Evolutionary conservation across 1,139 yeast genomes (phyloP).

Genomic region (Hemisphaericaspora subhashii): DNA sequence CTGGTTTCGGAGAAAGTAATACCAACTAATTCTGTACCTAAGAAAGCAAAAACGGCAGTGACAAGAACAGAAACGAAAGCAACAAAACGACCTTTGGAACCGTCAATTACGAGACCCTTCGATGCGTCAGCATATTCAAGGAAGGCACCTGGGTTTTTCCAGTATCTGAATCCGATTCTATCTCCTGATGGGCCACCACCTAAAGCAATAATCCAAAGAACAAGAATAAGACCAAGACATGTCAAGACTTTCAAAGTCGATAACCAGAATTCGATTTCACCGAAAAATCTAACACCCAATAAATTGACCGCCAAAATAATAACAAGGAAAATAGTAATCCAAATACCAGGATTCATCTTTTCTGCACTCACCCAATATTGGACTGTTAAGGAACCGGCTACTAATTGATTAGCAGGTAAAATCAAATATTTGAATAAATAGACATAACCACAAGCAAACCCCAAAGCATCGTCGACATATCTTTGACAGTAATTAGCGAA

Average conservation of each 20-base stretch:
- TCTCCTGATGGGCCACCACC: constrained; percentile 64
- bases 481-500: constrained; percentile 70
- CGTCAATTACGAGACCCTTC: constrained; percentile 23
- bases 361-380: constrained; percentile 59
- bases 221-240: constrained; percentile 52
- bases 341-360: constrained; percentile 53
- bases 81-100: constrained; percentile 49
- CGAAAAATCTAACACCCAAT: constrained; percentile 61
- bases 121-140: constrained; percentile 39
- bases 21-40: constrained; percentile 71
- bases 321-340: constrained; percentile 56
- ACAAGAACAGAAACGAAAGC: constrained; percentile 67
- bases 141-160: constrained; percentile 67
- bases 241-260: constrained; percentile 59
- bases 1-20: constrained; percentile 77
- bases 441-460: constrained; percentile 72
- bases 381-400: constrained; percentile 60
- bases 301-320: constrained; percentile 52
- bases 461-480: constrained; percentile 68
- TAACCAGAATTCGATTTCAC: constrained; percentile 71
- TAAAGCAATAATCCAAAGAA: constrained; percentile 49
- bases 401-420: constrained; percentile 63
- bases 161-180: constrained; percentile 64
- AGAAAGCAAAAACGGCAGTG: constrained; percentile 72
- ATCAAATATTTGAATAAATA: constrained; percentile 63